These are phyloP conservation scores for Colletotrichum trifolii DNA, from an alignment of 2,329 filamentous ascomycete species.

Conservation along the genomic window DNA sequence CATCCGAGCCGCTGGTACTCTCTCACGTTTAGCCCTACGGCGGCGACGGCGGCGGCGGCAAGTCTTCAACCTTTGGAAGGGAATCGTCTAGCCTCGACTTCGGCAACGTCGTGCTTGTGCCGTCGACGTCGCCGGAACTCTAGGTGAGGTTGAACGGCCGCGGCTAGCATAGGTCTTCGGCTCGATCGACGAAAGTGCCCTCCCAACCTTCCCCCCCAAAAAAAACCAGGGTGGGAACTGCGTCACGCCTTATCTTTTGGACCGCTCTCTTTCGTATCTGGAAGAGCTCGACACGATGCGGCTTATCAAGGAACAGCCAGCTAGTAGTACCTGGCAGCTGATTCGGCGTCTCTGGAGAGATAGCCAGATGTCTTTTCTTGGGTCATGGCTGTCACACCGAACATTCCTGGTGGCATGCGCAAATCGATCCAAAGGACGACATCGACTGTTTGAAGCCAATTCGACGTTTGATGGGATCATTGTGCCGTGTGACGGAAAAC, in stretches of 20 bases:
- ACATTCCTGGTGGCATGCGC: not conserved
- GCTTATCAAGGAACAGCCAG: conserved; percentile 20
- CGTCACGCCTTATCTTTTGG: conserved; percentile 21
- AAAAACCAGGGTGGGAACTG: conserved; percentile 24
- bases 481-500: not conserved
- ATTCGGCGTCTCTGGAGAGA: conserved; percentile 19
- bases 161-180: conserved; percentile 32
- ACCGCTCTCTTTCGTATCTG: conserved; percentile 12
- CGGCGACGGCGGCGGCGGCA: no score
- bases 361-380: conserved; percentile 18
- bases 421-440: conserved; percentile 23
- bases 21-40: no score
- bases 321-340: conserved; percentile 8
- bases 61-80: no score
- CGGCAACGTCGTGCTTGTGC: not conserved
- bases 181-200: conserved; percentile 21
- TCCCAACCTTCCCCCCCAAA: conserved; percentile 33
- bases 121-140: conserved; percentile 8
- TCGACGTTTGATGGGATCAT: not conserved
- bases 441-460: conserved; percentile 7
- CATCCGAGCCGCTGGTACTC: no score
- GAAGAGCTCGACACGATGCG: conserved; percentile 10
- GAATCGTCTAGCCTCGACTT: no score
- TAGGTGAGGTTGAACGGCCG: conserved; percentile 14
- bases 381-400: conserved; percentile 19